Evolutionary conservation across 139 green algal genomes (phyloP), one percentile per base, ranked within the genome.

Genomic region (Nannochloris sp.): DNA sequence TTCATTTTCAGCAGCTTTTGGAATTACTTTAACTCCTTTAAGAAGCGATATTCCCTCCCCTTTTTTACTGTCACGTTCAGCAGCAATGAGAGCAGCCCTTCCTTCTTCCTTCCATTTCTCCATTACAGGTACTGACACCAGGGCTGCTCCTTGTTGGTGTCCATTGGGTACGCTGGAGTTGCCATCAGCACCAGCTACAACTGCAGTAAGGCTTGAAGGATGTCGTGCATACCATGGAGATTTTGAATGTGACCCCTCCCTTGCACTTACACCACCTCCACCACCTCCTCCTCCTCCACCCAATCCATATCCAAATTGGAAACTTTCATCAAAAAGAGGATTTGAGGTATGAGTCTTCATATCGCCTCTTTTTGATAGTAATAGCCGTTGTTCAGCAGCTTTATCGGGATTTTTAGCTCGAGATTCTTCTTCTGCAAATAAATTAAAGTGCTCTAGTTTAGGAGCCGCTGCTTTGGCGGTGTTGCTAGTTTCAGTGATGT

Each of bases 321-420:
- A 95, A 8, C 75, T 68, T 64, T 88, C 85, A 47, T 95, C 89
- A 60, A 95, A 95, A 29, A 70, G 74, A 0, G 85, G 78, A 54
- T 95, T 85, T 10, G 59, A 78, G 8, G 89, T 95, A 73, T 83
- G 75, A 6, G 78, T 88, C 24, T 88, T 67, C 1, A 73, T 51
- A 34, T 95, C 77, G 24, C 87, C 87, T 1, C 87, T 72, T 15
- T 64, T 75, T 7, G 61, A 54, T 32, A 37, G 34, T 33, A 82
- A 74, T 0, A 79, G 62, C 1, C 38, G 39, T 53, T 82, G 19
- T 27, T 3, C 47, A 13, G 24, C 58, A 44, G 19, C 62, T 55
- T 48, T 42, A 10, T 46, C 44, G 3, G 14, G 35, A 7, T 66
- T 47, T 7, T 12, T 6, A 6, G 14, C 32, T 3, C 65, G 53